Evolutionary conservation across 306 rosid genomes (phyloP), one percentile per base, ranked within the genome.

Genomic region (Cajanus cajan): DNA sequence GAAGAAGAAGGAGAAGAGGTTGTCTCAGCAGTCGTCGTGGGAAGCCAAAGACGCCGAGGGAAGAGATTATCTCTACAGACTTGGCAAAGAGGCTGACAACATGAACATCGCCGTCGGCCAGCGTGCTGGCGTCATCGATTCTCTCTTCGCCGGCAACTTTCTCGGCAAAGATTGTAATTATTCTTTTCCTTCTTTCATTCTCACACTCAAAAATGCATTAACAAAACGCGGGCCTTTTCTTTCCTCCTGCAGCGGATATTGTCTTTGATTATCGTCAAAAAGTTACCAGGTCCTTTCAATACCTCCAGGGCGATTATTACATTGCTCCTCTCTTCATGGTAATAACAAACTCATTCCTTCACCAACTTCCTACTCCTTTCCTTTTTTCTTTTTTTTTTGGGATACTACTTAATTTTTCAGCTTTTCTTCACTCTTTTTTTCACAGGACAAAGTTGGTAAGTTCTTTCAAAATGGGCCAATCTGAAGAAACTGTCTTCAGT

Each of bases 371-470:
- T 19, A 7, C 1, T 3, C 0, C 8, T 16, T 18, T 37, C 18
- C 16, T 28, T 28, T 28, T 28, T 31, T 39, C 71, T 22, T 45
- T 54, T 22, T 75, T 18, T 21, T n/a, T 63, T 55, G 15, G 3
- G 15, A 41, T 24, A 15, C 61, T 5, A 39, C 57, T 54, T 47
- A 69, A 51, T 14, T 69, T 71, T 68, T 77, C 66, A 21, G 14
- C 18, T 81, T 80, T 50, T 48, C 7, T 65, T 78, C 64, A 4
- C 54, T 80, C 83, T 69, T 86, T 86, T 69, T 87, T 87, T 86
- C 43, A 73, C 96, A 94, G 98, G 98, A 94, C 86, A 94, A 92
- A 92, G 96, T 94, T 67, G 98, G 98, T 92, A 92, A 94, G 97
- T 89, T 86, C 86, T 74, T 79, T 79, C 59, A 61, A 84, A 81